Percentiles rank a stretch among this genome's conserved stretches.
These are phyloP conservation scores for Aspergillus heteromorphus DNA, from an alignment of 495 filamentous ascomycete species.

Conservation along the genomic window DNA sequence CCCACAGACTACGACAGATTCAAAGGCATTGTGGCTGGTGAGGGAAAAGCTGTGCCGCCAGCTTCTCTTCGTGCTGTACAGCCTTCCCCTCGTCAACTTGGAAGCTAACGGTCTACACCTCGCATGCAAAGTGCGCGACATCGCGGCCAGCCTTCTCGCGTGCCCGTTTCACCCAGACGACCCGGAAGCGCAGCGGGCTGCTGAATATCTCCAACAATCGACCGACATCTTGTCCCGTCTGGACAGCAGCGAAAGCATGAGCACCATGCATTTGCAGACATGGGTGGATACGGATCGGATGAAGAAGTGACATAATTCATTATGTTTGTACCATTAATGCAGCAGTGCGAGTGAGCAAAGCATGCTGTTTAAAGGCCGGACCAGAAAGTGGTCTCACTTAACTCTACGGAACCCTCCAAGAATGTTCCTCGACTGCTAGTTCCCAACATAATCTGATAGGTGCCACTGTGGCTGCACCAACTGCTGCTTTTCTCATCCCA, in stretches of 20 bases:
- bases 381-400: constrained; percentile 16
- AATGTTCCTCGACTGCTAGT: constrained; percentile 13
- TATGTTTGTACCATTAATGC: not conserved
- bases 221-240: constrained; percentile 17
- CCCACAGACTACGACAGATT: not conserved
- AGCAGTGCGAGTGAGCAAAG: not conserved
- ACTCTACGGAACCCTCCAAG: constrained; percentile 5
- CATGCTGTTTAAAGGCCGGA: constrained; percentile 1
- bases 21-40: constrained; percentile 4
- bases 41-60: constrained; percentile 14
- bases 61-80: constrained; percentile 15
- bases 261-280: constrained; percentile 17
- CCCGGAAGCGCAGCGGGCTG: constrained; percentile 13
- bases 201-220: constrained; percentile 15
- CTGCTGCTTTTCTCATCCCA: constrained; percentile 15
- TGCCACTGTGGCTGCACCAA: constrained; percentile 12
- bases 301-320: not conserved
- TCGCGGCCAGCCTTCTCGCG: constrained; percentile 16
- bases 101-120: constrained; percentile 21
- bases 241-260: constrained; percentile 19
- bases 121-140: constrained; percentile 20
- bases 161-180: constrained; percentile 18
- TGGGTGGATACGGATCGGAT: constrained; percentile 25
- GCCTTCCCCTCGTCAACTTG: constrained; percentile 6
- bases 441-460: constrained; percentile 11